Percentiles rank a stretch among this genome's conserved stretches.
phyloP scores from a whole-genome alignment of 1,284 basidiomycete species.

The Leccinum fuscescens region DNA sequence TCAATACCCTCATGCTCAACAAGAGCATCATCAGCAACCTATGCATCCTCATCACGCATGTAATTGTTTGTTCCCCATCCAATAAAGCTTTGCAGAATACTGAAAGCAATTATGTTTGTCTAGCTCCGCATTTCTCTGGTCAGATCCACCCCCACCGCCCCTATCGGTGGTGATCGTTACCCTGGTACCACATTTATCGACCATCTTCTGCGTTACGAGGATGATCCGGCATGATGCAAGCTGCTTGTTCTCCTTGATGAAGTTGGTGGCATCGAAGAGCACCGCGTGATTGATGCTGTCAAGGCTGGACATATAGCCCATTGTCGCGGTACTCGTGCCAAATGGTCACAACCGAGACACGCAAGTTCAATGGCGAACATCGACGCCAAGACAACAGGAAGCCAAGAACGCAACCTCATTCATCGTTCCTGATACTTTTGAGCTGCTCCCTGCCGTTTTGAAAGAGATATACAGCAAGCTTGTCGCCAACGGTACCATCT shows the following conservation, averaged over 20 bases:
- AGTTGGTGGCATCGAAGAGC: slow-evolving; percentile 98
- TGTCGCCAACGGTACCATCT: slow-evolving; percentile 69
- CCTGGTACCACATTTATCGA: slow-evolving; percentile 99
- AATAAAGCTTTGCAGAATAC: too few species aligned
- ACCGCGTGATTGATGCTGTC: slow-evolving; percentile 98
- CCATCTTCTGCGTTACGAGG: slow-evolving; percentile 96
- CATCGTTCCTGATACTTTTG: slow-evolving; percentile 97
- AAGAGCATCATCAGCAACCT: too few species aligned
- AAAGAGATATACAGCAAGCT: slow-evolving; percentile 85
- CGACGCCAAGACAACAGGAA: slow-evolving; percentile 92
- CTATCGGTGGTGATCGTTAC: slow-evolving; percentile 87
- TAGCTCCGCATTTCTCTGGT: too few species aligned
- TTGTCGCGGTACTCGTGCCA: slow-evolving; percentile 99
- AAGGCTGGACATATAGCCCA: slow-evolving; percentile 94
- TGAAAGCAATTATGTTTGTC: too few species aligned
- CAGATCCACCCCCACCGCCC: too few species aligned
- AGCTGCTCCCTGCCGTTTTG: slow-evolving; percentile 87
- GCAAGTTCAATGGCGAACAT: slow-evolving; percentile 98
- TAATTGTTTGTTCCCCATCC: too few species aligned
- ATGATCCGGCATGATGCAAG: slow-evolving; percentile 91
- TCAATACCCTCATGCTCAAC: too few species aligned
- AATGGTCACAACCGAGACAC: slow-evolving; percentile 99
- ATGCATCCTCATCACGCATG: too few species aligned
- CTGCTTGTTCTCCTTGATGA: slow-evolving; percentile 98
- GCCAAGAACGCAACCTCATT: slow-evolving; percentile 98